A percentile compares a stretch with the other conserved stretches of the same genome.
Conservation (phyloP, 2,329 filamentous ascomycete genomes). For the Diplodia corticola region DNA sequence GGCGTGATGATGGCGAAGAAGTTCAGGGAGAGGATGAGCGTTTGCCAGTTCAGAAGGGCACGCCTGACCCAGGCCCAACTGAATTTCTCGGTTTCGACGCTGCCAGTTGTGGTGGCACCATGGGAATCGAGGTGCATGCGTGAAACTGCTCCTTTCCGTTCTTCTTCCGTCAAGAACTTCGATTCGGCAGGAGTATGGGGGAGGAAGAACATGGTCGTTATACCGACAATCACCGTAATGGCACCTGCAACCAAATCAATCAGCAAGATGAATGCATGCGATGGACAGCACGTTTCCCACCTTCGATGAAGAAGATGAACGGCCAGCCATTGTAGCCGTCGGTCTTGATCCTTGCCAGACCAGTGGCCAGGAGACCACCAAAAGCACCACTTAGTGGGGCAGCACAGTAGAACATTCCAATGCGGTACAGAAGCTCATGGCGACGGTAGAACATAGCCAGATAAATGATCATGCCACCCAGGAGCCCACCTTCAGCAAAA, state of each 20-base stretch:
- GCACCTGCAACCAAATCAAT: constrained; percentile 25
- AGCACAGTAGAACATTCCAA: constrained; percentile 41
- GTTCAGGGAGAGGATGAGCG: constrained; percentile 41
- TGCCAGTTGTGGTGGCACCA: constrained; percentile 28
- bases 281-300: background rate
- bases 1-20: constrained; percentile 46
- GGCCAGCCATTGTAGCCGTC: constrained; percentile 43
- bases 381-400: constrained; percentile 45
- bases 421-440: constrained; percentile 44
- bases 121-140: constrained; percentile 35
- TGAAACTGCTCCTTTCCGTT: constrained; percentile 31
- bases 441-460: constrained; percentile 46
- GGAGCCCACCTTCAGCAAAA: constrained; percentile 44
- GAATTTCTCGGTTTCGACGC: constrained; percentile 43
- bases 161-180: constrained; percentile 34
- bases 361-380: constrained; percentile 46
- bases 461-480: constrained; percentile 45
- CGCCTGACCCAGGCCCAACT: constrained; percentile 45
- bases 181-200: constrained; percentile 49
- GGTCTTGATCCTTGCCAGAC: constrained; percentile 42
- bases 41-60: constrained; percentile 36
- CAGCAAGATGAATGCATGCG: background rate
- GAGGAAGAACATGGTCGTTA: constrained; percentile 52
- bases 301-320: constrained; percentile 39
- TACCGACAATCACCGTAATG: constrained; percentile 39